Evolutionary conservation across 345 rosid species (phyloP), one percentile per base, ranked within the genome.

Genomic region (Lepidium didymum): DNA sequence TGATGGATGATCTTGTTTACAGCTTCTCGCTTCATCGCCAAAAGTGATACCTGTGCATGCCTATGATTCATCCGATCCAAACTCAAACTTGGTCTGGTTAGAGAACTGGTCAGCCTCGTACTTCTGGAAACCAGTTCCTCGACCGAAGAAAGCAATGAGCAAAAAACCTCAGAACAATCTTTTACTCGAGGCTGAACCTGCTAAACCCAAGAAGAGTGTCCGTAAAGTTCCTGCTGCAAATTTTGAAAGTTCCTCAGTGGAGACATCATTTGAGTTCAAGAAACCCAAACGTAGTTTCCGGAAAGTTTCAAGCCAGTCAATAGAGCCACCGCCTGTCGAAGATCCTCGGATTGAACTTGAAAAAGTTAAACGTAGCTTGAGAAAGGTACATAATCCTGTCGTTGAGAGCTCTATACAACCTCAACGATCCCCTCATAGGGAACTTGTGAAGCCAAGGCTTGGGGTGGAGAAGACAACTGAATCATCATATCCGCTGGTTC

Each of bases 301-400:
- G 75, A 92, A 86, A 78, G 67, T 83, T 60, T 62, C 90, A 19
- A 82, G 70, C 73, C 83, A 81, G 78, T 75, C 85, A 34, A 72
- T 72, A n/a, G 93, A 88, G 57, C 70, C 83, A n/a, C 64, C 79
- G 3, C 76, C 70, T 65, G 87, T 75, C 11, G 98, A 85, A 76
- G 85, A 85, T 79, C 90, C 91, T 58, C 93, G 86, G 68, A 78
- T 44, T 80, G 97, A 88, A 78, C 89, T 92, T 74, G 96, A 92
- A 79, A 92, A 92, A 77, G 93, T 90, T 51, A 92, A 92, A 73
- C 90, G 93, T 21, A 85, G 78, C 79, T 78, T 92, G 86, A 86
- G 98, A 81, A 92, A 84, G 77, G 93, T 92, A 59, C 90, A 88
- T 62, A 88, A 80, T 67, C 96, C 91, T 40, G 78, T 79, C 10